phyloP scores from a whole-genome alignment of 495 filamentous ascomycete genomes.

The Aspergillus indologenus region DNA sequence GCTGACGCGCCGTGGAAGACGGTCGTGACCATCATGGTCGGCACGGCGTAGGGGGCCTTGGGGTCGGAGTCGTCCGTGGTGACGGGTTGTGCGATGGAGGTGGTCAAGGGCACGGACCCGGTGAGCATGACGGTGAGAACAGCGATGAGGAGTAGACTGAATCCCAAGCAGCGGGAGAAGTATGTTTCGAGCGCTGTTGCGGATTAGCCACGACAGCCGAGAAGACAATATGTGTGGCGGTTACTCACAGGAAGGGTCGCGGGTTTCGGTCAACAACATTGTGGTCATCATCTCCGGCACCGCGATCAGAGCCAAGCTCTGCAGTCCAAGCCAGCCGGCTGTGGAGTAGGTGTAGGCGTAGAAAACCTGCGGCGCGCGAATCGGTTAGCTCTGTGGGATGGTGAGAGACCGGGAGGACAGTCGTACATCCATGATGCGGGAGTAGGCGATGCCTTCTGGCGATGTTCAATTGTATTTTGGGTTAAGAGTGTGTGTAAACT shows the following conservation, averaged over 20 bases:
- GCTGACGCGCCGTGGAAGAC: conserved; percentile 60
- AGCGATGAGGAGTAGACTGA: conserved; percentile 64
- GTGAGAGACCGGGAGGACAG: background rate
- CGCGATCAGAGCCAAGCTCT: conserved; percentile 61
- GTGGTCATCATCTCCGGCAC: conserved; percentile 65
- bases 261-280: conserved; percentile 56
- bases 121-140: conserved; percentile 65
- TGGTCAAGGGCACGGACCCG: conserved; percentile 69
- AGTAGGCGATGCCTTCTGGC: background rate
- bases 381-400: background rate
- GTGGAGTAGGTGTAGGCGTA: conserved; percentile 64
- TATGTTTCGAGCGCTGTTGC: conserved; percentile 64
- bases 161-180: conserved; percentile 65
- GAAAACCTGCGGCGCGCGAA: conserved; percentile 49
- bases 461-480: background rate
- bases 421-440: conserved; percentile 22
- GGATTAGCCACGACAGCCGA: background rate
- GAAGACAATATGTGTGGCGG: background rate
- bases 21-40: conserved; percentile 63
- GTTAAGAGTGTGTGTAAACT: background rate
- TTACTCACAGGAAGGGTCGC: conserved; percentile 51
- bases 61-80: conserved; percentile 48
- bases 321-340: conserved; percentile 62
- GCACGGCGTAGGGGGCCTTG: conserved; percentile 65
- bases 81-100: conserved; percentile 39